phyloP scores from a whole-genome alignment of 176 grass and related monocot genomes.

The Pontederia paniculata region DNA sequence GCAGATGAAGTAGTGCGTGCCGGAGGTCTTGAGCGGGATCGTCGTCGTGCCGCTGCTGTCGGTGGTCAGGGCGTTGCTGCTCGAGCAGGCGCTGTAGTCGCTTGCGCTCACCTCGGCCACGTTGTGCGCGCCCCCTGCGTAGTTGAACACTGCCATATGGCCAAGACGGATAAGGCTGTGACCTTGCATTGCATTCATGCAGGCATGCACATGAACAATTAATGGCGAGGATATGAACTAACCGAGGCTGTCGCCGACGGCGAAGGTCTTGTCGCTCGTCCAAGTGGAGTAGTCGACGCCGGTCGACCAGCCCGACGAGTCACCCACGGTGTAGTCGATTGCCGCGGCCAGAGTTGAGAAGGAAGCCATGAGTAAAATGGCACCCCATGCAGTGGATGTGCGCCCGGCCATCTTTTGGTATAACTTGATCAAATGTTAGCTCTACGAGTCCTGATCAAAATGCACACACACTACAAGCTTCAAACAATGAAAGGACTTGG shows the following conservation, averaged over 20 bases:
- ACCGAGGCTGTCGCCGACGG: slow-evolving; percentile 44
- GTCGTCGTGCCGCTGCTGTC: slow-evolving; percentile 44
- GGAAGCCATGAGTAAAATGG: slow-evolving; percentile 38
- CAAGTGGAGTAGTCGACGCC: slow-evolving; percentile 57
- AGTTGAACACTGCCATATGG: slow-evolving; percentile 44
- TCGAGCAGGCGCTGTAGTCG: slow-evolving; percentile 59
- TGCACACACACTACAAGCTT: too few species aligned
- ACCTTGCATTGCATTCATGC: neutral
- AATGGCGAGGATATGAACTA: neutral
- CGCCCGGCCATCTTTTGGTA: slow-evolving; percentile 29
- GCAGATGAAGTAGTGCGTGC: slow-evolving; percentile 84
- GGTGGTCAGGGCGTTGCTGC: slow-evolving; percentile 38
- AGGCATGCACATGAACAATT: neutral
- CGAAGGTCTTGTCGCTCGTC: slow-evolving; percentile 44
- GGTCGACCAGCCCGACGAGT: slow-evolving; percentile 53
- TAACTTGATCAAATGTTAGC: neutral
- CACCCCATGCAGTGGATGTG: slow-evolving; percentile 23
- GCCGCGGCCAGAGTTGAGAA: slow-evolving; percentile 20
- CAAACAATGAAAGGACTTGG: neutral
- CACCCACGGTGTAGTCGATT: slow-evolving; percentile 64
- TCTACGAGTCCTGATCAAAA: neutral
- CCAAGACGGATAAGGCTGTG: neutral
- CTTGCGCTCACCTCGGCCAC: slow-evolving; percentile 56
- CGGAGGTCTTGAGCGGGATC: slow-evolving; percentile 51
- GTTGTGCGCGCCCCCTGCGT: slow-evolving; percentile 35